Percentiles rank a stretch among this genome's conserved stretches.
Evolutionary conservation across 768 basidiomycete species (phyloP).

Genomic region (Tephrocybe sp.): DNA sequence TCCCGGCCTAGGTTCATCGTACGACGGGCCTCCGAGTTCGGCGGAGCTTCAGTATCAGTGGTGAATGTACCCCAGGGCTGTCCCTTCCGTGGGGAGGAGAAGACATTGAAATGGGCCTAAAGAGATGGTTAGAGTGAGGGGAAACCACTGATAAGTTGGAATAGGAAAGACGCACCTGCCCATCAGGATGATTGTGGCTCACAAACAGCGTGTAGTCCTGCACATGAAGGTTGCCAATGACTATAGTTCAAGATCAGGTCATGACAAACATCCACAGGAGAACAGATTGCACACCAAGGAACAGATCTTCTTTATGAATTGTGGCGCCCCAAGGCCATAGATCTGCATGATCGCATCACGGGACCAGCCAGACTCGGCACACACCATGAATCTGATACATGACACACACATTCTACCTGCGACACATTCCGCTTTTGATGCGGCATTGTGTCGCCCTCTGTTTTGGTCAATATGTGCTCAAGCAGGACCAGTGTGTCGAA

Average conservation of each 20-base stretch:
- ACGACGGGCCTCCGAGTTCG: constrained; percentile 46
- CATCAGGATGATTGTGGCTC: constrained; percentile 66
- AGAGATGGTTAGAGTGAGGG: not conserved
- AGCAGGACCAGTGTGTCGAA: too few relatives aligned
- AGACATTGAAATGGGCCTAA: constrained; percentile 72
- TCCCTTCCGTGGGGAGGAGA: constrained; percentile 46
- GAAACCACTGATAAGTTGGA: not conserved
- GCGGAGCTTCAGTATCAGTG: constrained; percentile 46
- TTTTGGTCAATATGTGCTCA: too few relatives aligned
- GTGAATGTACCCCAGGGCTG: constrained; percentile 78
- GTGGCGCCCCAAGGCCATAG: constrained; percentile 49
- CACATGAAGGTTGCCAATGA: constrained; percentile 71
- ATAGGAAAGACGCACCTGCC: constrained; percentile 38
- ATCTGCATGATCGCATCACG: constrained; percentile 59
- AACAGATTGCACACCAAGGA: constrained; percentile 43
- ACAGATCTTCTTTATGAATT: constrained; percentile 61
- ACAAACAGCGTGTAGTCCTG: constrained; percentile 76
- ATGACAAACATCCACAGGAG: not conserved
- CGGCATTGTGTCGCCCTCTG: too few relatives aligned
- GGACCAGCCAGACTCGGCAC: too few relatives aligned
- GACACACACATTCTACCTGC: too few relatives aligned
- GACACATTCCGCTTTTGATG: too few relatives aligned
- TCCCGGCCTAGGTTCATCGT: constrained; percentile 39
- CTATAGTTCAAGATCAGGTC: too few relatives aligned
- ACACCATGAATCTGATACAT: too few relatives aligned